Percentiles rank a stretch among this genome's conserved stretches.
Conservation (phyloP, 2,329 filamentous ascomycete genomes). For the Sphaerulina musiva region DNA sequence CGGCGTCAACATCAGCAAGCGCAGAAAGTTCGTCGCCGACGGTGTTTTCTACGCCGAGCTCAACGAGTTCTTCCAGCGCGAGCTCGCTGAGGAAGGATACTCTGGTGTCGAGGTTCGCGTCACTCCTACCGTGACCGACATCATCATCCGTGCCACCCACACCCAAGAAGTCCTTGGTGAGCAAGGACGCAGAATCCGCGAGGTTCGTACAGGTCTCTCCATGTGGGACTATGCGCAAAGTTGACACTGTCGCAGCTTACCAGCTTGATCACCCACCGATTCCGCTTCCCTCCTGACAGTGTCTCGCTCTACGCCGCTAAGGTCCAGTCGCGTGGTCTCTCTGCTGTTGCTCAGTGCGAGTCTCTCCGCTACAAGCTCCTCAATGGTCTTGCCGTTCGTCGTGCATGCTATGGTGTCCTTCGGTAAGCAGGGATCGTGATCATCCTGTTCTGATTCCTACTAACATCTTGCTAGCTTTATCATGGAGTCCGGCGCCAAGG, state of each 20-base stretch:
- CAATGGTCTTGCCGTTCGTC: conserved; percentile 96
- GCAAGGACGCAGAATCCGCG: conserved; percentile 99
- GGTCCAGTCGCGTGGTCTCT: conserved; percentile 99
- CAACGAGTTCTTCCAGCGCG: conserved; percentile 99
- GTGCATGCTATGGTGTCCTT: conserved; percentile 99
- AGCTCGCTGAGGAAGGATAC: conserved; percentile 99
- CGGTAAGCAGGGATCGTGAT: conserved; percentile 18
- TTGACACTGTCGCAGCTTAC: conserved; percentile 57
- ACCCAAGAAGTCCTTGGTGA: conserved; percentile 99
- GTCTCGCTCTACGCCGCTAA: conserved; percentile 99
- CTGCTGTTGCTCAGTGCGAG: conserved; percentile 99
- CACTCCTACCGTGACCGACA: conserved; percentile 98
- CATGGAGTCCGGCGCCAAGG: conserved; percentile 99
- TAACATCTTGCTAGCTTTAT: conserved; percentile 58
- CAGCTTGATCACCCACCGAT: conserved; percentile 99
- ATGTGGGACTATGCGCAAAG: neutral
- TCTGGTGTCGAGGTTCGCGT: conserved; percentile 99
- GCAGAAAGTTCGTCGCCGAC: conserved; percentile 69
- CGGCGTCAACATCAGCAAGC: conserved; percentile 63
- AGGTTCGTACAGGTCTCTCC: conserved; percentile 38
- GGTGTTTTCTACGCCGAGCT: conserved; percentile 99
- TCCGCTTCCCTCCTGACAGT: conserved; percentile 99
- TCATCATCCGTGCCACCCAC: conserved; percentile 99
- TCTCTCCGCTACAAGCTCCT: conserved; percentile 99
- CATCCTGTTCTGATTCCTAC: neutral